Percentiles rank a stretch among this genome's conserved stretches.
Conservation (phyloP, 139 green algal genomes). For the Astrephomene gubernaculifera region DNA sequence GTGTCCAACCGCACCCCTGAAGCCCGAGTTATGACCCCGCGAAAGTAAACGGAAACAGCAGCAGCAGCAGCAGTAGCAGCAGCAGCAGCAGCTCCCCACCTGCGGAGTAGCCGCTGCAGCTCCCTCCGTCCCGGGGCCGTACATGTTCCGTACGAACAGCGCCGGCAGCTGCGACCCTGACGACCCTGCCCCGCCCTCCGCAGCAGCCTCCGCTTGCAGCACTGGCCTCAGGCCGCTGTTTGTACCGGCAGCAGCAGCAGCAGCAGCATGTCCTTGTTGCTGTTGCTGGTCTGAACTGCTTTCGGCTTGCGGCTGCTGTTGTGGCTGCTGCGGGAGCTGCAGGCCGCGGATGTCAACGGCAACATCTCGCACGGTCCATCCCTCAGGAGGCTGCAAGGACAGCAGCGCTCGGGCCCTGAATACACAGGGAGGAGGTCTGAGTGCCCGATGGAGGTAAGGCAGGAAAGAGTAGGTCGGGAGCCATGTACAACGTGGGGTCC, state of each 20-base stretch:
- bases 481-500: too few species aligned
- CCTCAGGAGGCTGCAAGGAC: neutral
- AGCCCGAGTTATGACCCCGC: neutral
- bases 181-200: neutral
- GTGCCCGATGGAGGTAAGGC: too few species aligned
- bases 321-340: neutral
- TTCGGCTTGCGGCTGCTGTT: neutral
- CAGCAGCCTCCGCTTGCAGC: neutral
- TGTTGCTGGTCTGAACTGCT: neutral
- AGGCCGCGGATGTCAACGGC: neutral
- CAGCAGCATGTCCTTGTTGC: neutral
- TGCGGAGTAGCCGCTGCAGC: too few species aligned
- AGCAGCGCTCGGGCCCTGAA: conserved; percentile 21
- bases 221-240: neutral
- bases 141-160: neutral
- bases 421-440: neutral
- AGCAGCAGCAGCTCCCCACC: too few species aligned
- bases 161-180: neutral
- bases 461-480: neutral
- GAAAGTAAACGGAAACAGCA: too few species aligned
- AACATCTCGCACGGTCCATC: conserved; percentile 2
- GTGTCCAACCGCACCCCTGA: too few species aligned
- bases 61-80: too few species aligned
- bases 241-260: neutral
- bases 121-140: too few species aligned